Evolutionary conservation across 768 basidiomycete species (phyloP), one percentile per base, ranked within the genome.

Genomic region (Suillus cothurnatus): DNA sequence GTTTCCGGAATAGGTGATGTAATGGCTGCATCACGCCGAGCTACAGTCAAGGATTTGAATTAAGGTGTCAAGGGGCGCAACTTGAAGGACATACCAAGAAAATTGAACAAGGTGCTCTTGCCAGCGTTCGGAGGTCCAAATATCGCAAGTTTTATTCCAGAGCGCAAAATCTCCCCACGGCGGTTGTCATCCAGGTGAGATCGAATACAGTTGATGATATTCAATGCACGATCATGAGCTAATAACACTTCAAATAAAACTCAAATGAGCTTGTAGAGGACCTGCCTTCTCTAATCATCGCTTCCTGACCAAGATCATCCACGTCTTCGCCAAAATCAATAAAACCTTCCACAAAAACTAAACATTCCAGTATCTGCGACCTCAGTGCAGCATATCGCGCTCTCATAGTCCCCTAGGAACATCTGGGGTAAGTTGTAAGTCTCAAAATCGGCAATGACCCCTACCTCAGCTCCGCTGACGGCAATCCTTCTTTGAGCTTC

Each of bases 71-170:
- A n/a, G 34, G 9, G 4, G 41, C 17, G n/a, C 7, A 8, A 28
- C 49, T 50, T 26, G 6, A 1, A 53, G 45, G 14, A 70, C 77
- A 17, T 69, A 90, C 94, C 92, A 15, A 97, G 80, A 73, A 88
- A 94, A 71, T 97, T 97, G 56, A 94, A 82, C n/a, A 95, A 75
- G 71, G 90, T 93, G 71, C 93, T 95, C 79, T 97, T 97, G n/a
- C 95, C 95, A 1, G 91, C 94, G 70, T 97, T 97, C 0, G 95
- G 93, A 28, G 94, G 93, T 1, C 95, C 95, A 71, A 95, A 95
- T 45, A 97, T 95, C 17, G 92, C 90, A 11, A 97, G 81, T 53
- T 86, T 88, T 57, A 96, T 85, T 3, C 95, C 95, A 1, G 88
- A 86, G 15, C 93, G 88, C 66, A 95, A 79, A 60, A 97, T 88